A percentile compares a stretch with the other conserved stretches of the same genome.
Conservation (phyloP, 345 rosid genomes). For the Heritiera littoralis region DNA sequence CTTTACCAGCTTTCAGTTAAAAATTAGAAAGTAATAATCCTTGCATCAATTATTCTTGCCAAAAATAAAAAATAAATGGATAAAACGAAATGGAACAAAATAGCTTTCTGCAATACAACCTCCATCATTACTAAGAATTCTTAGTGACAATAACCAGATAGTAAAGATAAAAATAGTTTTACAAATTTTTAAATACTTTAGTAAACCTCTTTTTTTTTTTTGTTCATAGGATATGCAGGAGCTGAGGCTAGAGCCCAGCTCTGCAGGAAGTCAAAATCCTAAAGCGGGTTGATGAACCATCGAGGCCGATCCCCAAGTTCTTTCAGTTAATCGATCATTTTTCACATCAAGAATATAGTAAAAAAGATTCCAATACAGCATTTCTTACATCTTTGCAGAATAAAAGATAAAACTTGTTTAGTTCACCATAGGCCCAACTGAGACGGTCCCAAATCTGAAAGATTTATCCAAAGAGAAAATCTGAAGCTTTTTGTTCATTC, state of each 20-base stretch:
- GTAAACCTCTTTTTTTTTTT: neutral
- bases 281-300: neutral
- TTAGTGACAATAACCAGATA: neutral
- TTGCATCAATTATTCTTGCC: neutral
- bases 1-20: constrained; percentile 63
- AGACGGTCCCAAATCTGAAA: neutral
- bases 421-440: neutral
- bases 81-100: neutral
- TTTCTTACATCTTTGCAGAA: neutral
- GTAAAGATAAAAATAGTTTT: neutral
- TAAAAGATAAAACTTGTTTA: neutral
- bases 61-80: neutral
- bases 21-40: neutral
- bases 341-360: neutral
- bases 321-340: constrained; percentile 3
- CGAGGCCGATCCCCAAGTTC: neutral
- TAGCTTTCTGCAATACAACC: neutral
- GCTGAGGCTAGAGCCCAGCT: neutral
- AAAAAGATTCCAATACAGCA: neutral
- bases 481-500: neutral
- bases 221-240: neutral
- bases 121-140: neutral
- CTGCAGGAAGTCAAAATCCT: neutral
- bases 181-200: neutral
- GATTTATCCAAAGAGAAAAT: neutral